These are phyloP conservation scores for Hanseniaspora clermontiae DNA, from an alignment of 805 yeast genomes.

Conservation along the genomic window DNA sequence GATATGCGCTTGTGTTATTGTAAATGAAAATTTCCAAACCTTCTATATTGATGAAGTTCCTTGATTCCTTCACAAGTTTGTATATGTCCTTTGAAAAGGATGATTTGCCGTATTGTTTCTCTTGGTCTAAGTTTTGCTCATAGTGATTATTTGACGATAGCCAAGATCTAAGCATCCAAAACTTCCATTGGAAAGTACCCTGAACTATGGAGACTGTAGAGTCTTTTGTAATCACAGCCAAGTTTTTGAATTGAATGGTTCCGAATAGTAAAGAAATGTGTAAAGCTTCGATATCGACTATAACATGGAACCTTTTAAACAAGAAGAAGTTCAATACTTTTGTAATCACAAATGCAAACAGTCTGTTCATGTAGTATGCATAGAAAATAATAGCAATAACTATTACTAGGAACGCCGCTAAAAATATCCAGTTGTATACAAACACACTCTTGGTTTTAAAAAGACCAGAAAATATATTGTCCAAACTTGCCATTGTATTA, in stretches of 20 bases:
- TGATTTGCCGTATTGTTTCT: slow-evolving; percentile 32
- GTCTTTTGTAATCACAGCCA: slow-evolving; percentile 61
- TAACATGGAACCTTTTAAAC: slow-evolving; percentile 51
- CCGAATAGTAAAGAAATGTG: slow-evolving; percentile 76
- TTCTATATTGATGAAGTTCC: slow-evolving; percentile 46
- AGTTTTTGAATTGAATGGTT: slow-evolving; percentile 60
- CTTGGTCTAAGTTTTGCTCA: slow-evolving; percentile 27
- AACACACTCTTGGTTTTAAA: slow-evolving; percentile 14
- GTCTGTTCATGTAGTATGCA: slow-evolving; percentile 64
- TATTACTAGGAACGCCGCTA: slow-evolving; percentile 69
- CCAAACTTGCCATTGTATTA: background rate
- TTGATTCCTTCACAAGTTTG: slow-evolving; percentile 14
- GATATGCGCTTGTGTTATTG: slow-evolving; percentile 70
- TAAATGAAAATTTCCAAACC: slow-evolving; percentile 78
- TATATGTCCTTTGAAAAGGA: slow-evolving; percentile 2
- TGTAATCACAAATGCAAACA: slow-evolving; percentile 50
- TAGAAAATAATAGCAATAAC: slow-evolving; percentile 49
- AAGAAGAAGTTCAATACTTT: slow-evolving; percentile 38
- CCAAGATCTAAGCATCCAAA: slow-evolving; percentile 53
- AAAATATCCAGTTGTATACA: slow-evolving; percentile 56
- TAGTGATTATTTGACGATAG: slow-evolving; percentile 15
- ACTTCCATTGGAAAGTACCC: slow-evolving; percentile 77
- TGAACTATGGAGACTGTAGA: slow-evolving; percentile 57
- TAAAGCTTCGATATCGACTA: slow-evolving; percentile 57
- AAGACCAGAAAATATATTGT: background rate